Evolutionary conservation across 2,329 filamentous ascomycete genomes (phyloP).

Genomic region (Nothopassalora personata): DNA sequence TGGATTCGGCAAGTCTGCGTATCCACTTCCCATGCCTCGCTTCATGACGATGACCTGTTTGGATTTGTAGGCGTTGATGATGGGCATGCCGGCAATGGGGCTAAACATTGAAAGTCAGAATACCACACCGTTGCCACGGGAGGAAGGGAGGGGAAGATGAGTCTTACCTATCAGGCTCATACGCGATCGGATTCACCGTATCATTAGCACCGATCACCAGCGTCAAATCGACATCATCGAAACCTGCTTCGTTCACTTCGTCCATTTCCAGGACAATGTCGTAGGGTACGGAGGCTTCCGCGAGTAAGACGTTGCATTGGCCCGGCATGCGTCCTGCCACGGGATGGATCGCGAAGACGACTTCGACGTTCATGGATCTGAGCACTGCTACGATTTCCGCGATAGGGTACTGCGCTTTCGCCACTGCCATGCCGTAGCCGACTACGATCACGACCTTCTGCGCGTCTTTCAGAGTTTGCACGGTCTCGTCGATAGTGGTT

Average conservation of each 20-base stretch:
- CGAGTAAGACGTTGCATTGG: conserved; percentile 85
- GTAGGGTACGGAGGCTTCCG: conserved; percentile 82
- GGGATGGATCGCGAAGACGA: conserved; percentile 72
- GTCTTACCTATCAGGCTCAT: conserved; percentile 60
- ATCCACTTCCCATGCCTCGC: conserved; percentile 78
- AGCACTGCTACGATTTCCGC: conserved; percentile 72
- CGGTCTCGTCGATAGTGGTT: conserved; percentile 73
- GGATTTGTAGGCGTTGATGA: conserved; percentile 88
- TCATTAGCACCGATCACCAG: conserved; percentile 85
- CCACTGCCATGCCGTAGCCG: conserved; percentile 90
- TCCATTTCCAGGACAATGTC: conserved; percentile 95
- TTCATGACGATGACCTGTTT: conserved; percentile 95
- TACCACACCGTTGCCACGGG: not conserved
- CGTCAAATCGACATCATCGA: conserved; percentile 75
- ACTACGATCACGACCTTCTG: conserved; percentile 87
- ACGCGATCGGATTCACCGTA: conserved; percentile 83
- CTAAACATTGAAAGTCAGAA: conserved; percentile 39
- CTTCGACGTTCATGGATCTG: conserved; percentile 69
- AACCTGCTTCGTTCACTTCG: conserved; percentile 84
- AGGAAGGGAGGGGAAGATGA: not conserved
- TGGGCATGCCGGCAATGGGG: conserved; percentile 86
- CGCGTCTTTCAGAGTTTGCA: conserved; percentile 67
- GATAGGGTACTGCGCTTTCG: conserved; percentile 87
- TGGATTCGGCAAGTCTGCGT: conserved; percentile 85
- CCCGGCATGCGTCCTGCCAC: conserved; percentile 90